Evolutionary conservation across 2,329 filamentous ascomycete genomes (phyloP).

Genomic region (Trichophyton simii): DNA sequence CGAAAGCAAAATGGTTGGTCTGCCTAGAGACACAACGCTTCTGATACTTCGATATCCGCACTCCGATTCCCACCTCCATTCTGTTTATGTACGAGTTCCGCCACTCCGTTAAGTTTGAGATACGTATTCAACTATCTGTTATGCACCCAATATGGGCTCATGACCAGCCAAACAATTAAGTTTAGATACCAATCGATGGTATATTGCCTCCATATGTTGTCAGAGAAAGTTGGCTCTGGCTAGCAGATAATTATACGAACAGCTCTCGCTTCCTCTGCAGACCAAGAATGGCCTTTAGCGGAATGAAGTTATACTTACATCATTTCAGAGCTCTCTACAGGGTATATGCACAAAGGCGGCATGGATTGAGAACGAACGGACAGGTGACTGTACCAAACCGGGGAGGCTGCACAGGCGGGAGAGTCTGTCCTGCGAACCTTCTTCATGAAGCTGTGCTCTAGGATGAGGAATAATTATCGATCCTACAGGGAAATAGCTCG

Average conservation of each 20-base stretch:
- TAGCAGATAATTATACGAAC: not conserved
- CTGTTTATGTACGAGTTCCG: not conserved
- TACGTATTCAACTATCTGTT: not conserved
- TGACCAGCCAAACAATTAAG: not conserved
- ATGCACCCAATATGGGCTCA: not conserved
- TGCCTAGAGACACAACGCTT: not conserved
- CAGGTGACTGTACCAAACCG: not conserved
- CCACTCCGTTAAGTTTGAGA: not conserved
- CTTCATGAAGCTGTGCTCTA: not conserved
- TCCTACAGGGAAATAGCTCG: not conserved
- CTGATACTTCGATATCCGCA: not conserved
- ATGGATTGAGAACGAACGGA: not conserved
- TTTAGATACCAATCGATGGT: not conserved
- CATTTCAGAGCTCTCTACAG: not conserved
- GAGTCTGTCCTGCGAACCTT: not conserved
- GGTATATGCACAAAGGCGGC: not conserved
- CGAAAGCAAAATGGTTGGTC: not conserved
- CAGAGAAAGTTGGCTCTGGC: not conserved
- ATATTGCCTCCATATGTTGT: not conserved
- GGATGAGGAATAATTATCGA: not conserved
- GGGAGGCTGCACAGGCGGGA: not conserved
- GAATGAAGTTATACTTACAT: not conserved
- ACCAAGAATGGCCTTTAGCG: not conserved
- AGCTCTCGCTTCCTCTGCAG: not conserved
- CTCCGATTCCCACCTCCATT: not conserved